A percentile compares a stretch with the other conserved stretches of the same genome.
These are phyloP conservation scores for Chytriomyces confervae DNA, from an alignment of 192 early-diverging fungal species.

Conservation along the genomic window DNA sequence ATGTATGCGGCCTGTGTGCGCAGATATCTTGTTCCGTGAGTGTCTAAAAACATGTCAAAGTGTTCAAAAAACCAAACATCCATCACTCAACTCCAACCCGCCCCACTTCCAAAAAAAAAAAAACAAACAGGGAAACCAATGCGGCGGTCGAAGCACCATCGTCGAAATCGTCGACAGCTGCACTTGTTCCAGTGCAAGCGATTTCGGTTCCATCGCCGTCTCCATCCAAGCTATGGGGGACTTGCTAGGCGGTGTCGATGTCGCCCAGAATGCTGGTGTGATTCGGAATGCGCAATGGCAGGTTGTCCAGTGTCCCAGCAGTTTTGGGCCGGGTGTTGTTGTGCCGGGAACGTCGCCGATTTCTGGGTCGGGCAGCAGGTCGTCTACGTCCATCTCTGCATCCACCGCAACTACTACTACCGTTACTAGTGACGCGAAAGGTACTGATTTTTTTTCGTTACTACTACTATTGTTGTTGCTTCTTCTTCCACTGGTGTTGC, in stretches of 20 bases:
- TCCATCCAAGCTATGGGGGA: conserved; percentile 13
- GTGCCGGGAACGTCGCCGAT: background rate
- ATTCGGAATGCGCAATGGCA: conserved; percentile 2
- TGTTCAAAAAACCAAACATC: background rate
- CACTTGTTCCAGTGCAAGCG: background rate
- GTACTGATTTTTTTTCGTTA: background rate
- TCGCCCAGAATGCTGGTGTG: conserved; percentile 6
- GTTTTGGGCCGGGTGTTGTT: background rate
- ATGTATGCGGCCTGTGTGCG: conserved; percentile 14
- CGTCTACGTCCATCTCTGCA: background rate
- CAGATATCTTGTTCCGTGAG: conserved; percentile 24
- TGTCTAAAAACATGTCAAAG: background rate
- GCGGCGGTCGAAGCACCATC: background rate
- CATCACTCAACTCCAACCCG: background rate
- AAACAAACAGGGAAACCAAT: background rate
- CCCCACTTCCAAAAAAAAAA: no score
- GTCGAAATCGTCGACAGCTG: conserved; percentile 22
- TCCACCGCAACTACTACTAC: no score
- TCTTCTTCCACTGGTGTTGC: no score
- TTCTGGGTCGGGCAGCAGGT: conserved; percentile 3
- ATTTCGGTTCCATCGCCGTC: conserved; percentile 13
- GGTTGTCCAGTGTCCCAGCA: conserved; percentile 11
- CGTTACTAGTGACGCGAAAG: background rate
- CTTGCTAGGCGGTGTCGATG: conserved; percentile 5
- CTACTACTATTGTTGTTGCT: background rate